Percentiles rank a stretch among this genome's conserved stretches.
Evolutionary conservation across 2,329 filamentous ascomycete species (phyloP).

Genomic region (Fusarium humuli): DNA sequence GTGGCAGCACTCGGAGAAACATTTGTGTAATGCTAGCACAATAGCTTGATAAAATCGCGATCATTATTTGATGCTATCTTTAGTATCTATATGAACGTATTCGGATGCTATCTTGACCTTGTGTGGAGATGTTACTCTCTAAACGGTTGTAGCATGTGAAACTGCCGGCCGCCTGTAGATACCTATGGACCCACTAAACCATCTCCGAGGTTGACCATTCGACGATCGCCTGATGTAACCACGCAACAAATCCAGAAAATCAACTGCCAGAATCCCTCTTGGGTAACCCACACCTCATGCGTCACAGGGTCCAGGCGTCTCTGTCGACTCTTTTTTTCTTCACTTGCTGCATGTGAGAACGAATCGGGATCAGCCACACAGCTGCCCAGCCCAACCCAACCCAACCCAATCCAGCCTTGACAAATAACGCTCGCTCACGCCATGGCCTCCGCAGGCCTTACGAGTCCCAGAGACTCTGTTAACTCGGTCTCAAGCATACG

Average conservation of each 20-base stretch:
- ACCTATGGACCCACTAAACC: constrained; percentile 31
- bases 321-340: not conserved
- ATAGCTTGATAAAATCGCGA: not conserved
- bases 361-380: constrained; percentile 30
- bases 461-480: constrained; percentile 43
- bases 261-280: constrained; percentile 25
- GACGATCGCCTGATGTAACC: constrained; percentile 38
- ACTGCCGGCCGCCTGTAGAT: constrained; percentile 15
- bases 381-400: not conserved
- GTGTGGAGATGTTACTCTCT: constrained; percentile 18
- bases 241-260: constrained; percentile 28
- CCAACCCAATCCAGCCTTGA: not conserved
- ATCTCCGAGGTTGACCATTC: constrained; percentile 25
- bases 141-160: constrained; percentile 36
- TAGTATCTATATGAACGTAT: not conserved
- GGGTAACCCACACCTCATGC: constrained; percentile 29
- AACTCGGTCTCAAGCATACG: constrained; percentile 43
- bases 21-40: not conserved
- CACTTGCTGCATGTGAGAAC: constrained; percentile 10
- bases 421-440: constrained; percentile 26
- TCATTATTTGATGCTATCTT: not conserved
- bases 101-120: constrained; percentile 14
- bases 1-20: not conserved
- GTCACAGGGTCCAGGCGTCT: constrained; percentile 33
- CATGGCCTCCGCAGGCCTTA: constrained; percentile 43